phyloP scores from a whole-genome alignment of 306 rosid genomes.

The Quillaja saponaria region DNA sequence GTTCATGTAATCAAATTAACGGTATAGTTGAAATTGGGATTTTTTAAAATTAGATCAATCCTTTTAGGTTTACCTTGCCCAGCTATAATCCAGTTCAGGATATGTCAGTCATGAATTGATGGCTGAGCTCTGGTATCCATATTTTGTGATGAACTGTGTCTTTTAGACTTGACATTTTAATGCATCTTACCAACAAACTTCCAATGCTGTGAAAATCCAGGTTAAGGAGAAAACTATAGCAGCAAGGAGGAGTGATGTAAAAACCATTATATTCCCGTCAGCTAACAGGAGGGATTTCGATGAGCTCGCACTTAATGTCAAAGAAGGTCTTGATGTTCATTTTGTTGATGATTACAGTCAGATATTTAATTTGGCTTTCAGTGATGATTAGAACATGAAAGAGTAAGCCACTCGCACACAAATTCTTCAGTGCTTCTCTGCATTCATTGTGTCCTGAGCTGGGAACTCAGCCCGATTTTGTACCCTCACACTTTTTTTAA shows the following conservation, averaged over 20 bases:
- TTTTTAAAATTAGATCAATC: neutral
- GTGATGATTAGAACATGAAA: conserved; percentile 35
- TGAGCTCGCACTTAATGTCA: conserved; percentile 82
- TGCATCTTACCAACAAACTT: conserved; percentile 26
- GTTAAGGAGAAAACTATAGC: conserved; percentile 99
- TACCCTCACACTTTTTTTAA: neutral
- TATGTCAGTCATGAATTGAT: too few relatives aligned
- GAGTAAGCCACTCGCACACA: conserved; percentile 27
- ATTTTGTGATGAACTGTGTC: conserved; percentile 1
- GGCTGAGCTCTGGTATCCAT: neutral
- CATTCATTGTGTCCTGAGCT: conserved; percentile 23
- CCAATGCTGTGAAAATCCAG: conserved; percentile 47
- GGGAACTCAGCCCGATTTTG: conserved; percentile 39
- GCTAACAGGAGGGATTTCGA: conserved; percentile 93
- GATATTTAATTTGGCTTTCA: conserved; percentile 74
- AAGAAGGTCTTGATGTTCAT: conserved; percentile 93
- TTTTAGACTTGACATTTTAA: neutral
- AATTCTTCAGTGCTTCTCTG: conserved; percentile 30
- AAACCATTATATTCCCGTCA: conserved; percentile 82
- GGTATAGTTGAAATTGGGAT: neutral
- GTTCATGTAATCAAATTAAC: conserved; percentile 11
- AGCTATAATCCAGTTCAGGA: neutral
- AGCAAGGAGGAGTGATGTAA: conserved; percentile 84
- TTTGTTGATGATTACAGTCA: conserved; percentile 83
- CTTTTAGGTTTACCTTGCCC: neutral